Evolutionary conservation across 768 basidiomycete genomes (phyloP).

Genomic region (Pseudohyphozyma bogoriensis): DNA sequence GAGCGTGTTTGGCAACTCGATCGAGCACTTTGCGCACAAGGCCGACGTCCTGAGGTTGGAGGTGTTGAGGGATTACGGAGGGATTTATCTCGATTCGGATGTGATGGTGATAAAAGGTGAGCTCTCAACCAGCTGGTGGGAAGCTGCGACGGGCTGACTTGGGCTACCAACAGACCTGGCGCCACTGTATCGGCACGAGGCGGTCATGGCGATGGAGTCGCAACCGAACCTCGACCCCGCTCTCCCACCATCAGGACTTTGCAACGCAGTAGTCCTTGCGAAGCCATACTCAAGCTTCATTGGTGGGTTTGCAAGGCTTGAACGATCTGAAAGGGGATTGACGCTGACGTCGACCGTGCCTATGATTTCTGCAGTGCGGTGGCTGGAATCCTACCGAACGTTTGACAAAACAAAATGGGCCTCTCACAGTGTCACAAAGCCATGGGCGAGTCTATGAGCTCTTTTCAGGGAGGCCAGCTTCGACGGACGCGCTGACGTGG

Average conservation of each 20-base stretch:
- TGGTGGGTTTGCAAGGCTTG: background rate
- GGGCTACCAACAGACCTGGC: constrained; percentile 15
- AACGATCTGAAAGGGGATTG: no score
- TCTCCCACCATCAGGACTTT: constrained; percentile 24
- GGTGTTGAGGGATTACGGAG: constrained; percentile 28
- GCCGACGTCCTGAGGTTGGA: constrained; percentile 30
- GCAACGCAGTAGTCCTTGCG: constrained; percentile 31
- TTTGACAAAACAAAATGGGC: constrained; percentile 27
- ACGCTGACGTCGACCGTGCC: no score
- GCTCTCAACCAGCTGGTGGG: background rate
- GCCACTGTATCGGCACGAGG: constrained; percentile 22
- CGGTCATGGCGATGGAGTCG: constrained; percentile 31
- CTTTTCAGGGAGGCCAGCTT: background rate
- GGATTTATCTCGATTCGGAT: constrained; percentile 30
- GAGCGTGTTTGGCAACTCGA: constrained; percentile 20
- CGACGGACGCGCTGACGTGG: background rate
- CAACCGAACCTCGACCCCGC: constrained; percentile 24
- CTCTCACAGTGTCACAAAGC: constrained; percentile 22
- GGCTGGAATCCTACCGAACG: constrained; percentile 28
- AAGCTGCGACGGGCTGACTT: background rate
- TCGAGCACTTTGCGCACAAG: constrained; percentile 32
- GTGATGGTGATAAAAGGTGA: constrained; percentile 27
- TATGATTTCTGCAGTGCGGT: constrained; percentile 11
- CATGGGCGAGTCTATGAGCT: constrained; percentile 12
- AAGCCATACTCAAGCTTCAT: constrained; percentile 28